phyloP scores from a whole-genome alignment of 2,329 filamentous ascomycete genomes.

The Simplicillium aogashimaense region DNA sequence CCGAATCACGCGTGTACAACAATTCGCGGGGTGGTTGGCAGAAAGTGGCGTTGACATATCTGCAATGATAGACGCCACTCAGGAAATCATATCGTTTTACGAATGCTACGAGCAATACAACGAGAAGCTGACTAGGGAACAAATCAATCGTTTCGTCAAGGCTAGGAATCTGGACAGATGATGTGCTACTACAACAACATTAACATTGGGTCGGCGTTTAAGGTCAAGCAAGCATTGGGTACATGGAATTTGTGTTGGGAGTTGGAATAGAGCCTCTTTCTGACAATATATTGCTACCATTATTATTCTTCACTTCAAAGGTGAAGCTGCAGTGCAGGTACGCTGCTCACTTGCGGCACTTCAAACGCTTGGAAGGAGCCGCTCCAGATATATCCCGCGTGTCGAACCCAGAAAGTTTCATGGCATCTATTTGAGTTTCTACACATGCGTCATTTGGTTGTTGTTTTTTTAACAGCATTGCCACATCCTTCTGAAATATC shows the following conservation, averaged over 20 bases:
- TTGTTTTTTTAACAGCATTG: too few relatives aligned
- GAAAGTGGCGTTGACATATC: constrained; percentile 80
- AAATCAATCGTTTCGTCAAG: constrained; percentile 50
- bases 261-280: background rate
- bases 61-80: constrained; percentile 77
- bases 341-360: too few relatives aligned
- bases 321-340: too few relatives aligned
- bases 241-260: background rate
- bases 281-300: background rate
- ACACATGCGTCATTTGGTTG: too few relatives aligned
- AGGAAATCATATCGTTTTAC: constrained; percentile 86
- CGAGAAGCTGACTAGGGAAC: constrained; percentile 47
- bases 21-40: constrained; percentile 67
- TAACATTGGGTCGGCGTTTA: background rate
- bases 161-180: constrained; percentile 45
- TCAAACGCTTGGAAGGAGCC: too few relatives aligned
- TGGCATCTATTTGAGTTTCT: too few relatives aligned
- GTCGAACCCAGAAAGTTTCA: too few relatives aligned
- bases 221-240: too few relatives aligned
- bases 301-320: too few relatives aligned
- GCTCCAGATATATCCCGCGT: too few relatives aligned
- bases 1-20: constrained; percentile 54
- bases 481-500: too few relatives aligned
- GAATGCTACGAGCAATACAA: constrained; percentile 56
- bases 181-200: constrained; percentile 4